Evolutionary conservation across 306 rosid species (phyloP), one percentile per base, ranked within the genome.

Genomic region (Cicer chorassanicum): DNA sequence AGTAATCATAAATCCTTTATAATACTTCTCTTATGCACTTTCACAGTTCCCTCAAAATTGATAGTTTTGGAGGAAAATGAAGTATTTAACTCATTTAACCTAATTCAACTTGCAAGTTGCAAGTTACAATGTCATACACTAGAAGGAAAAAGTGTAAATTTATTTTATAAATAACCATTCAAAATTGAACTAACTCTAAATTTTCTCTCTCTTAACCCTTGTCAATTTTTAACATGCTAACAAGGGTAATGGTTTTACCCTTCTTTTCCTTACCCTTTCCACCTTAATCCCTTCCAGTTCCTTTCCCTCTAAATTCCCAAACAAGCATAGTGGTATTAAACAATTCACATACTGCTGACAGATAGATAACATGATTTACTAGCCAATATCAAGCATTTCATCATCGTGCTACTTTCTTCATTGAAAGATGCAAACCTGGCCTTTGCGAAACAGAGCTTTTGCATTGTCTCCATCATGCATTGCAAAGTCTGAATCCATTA

Each of bases 391-490:
- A 65, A 56, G 42, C 12, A 78, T 14, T 55, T 53, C 53, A 51
- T 42, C 62, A 50, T 13, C 71, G 70, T 73, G 51, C 75, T 65
- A 49, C 13, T 75, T 53, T 80, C 19, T 24, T 8, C 49, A 72
- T 42, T 7, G 51, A 38, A 68, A 79, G 65, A 83, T 49, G 14
- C 42, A 38, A 75, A 86, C 89, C 89, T 86, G 89, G 80, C 89
- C 89, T 78, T 83, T 80, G 74, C 87, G 86, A 41, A 86, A 86
- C 61, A 86, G 64, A 61, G 89, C 89, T 76, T 86, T 86, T 5
- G 78, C 86, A 68, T 75, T 86, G 65, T 83, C 89, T 46, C 82
- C 89, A 68, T 86, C 89, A 43, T 80, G 87, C 82, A 86, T 21
- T 48, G 89, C 87, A 81, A 83, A 86, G 65, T 86, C 89, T 14